A percentile compares a stretch with the other conserved stretches of the same genome.
These are phyloP conservation scores for Trichophaea hybrida DNA, from an alignment of 2,329 filamentous ascomycete genomes.

Conservation along the genomic window DNA sequence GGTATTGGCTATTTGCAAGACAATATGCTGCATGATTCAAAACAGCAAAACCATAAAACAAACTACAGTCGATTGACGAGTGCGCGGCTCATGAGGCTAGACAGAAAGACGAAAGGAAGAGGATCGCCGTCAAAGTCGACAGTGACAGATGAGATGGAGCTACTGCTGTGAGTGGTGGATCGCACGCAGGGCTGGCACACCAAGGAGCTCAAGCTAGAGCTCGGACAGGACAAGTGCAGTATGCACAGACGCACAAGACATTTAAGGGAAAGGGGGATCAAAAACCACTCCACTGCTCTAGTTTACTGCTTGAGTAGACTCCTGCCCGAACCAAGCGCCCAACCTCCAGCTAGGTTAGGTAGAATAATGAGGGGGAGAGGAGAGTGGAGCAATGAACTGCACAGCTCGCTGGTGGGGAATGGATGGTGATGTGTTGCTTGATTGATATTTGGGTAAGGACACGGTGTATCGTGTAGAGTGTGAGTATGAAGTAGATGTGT, in stretches of 20 bases:
- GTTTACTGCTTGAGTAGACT: too few relatives aligned
- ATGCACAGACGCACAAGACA: neutral
- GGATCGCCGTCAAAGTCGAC: neutral
- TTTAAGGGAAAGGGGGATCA: neutral
- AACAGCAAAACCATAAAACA: neutral
- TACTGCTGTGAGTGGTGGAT: conserved; percentile 1
- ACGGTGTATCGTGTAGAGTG: neutral
- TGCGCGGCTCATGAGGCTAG: neutral
- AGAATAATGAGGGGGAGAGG: too few relatives aligned
- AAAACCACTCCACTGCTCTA: too few relatives aligned
- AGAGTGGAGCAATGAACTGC: too few relatives aligned
- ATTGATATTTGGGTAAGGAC: neutral
- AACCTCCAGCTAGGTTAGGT: too few relatives aligned
- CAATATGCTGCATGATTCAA: conserved; percentile 24
- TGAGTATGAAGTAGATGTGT: neutral
- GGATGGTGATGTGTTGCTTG: neutral
- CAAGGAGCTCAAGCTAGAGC: neutral
- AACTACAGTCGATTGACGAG: neutral
- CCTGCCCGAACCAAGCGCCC: too few relatives aligned
- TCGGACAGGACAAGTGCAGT: neutral
- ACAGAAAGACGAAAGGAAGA: neutral
- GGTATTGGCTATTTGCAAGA: conserved; percentile 14
- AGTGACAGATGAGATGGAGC: neutral
- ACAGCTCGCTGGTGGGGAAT: neutral
- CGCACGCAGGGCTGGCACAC: neutral